Conservation (phyloP, 2,329 filamentous ascomycete genomes). For the Diplodia scrobiculata region DNA sequence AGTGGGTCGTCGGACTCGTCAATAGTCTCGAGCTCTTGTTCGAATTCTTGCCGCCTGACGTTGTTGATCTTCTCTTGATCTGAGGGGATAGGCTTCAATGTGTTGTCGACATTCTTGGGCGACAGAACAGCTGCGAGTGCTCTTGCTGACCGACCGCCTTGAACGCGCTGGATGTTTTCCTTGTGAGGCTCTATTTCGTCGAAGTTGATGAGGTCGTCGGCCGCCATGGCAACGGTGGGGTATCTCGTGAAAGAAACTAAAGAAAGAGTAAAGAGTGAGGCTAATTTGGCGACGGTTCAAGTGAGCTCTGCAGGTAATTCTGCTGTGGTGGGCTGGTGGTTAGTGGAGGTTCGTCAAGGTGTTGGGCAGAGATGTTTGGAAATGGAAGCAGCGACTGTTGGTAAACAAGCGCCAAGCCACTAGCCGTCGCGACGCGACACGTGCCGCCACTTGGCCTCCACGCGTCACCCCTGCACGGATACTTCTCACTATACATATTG, state of each 20-base stretch:
- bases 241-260: conserved; percentile 18
- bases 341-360: conserved; percentile 3
- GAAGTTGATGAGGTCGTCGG: conserved; percentile 63
- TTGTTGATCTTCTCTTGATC: conserved; percentile 74
- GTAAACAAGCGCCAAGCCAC: conserved; percentile 22
- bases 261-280: background rate
- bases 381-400: background rate
- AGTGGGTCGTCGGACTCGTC: conserved; percentile 91
- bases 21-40: conserved; percentile 75
- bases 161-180: conserved; percentile 94
- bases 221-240: conserved; percentile 41
- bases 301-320: background rate
- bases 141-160: conserved; percentile 83
- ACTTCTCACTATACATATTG: background rate
- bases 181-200: conserved; percentile 95
- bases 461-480: background rate
- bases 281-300: background rate
- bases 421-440: background rate
- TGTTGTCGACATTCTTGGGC: conserved; percentile 54
- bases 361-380: background rate
- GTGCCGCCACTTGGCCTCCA: background rate
- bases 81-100: conserved; percentile 57
- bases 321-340: conserved; percentile 5
- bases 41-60: conserved; percentile 77
- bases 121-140: conserved; percentile 84